These are phyloP conservation scores for Chlamydomonas incerta DNA, from an alignment of 139 green algal genomes.

Conservation along the genomic window DNA sequence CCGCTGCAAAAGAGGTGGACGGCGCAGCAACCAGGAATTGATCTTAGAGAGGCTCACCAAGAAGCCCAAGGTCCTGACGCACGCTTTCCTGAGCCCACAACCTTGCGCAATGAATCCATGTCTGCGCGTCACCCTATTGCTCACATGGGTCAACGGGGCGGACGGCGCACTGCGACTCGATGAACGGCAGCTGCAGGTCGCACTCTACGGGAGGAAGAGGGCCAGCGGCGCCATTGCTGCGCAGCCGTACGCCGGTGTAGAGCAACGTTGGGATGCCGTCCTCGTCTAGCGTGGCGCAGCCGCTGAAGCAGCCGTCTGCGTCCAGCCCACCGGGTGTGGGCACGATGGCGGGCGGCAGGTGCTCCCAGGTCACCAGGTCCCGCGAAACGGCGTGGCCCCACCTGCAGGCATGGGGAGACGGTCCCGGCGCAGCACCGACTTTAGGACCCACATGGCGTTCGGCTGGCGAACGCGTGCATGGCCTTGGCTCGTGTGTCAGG, in stretches of 20 bases:
- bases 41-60: too few species aligned
- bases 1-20: conserved; percentile 52
- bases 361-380: conserved; percentile 78
- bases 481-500: too few species aligned
- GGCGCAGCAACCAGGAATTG: too few species aligned
- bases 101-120: too few species aligned
- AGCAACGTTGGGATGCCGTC: conserved; percentile 48
- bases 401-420: too few species aligned
- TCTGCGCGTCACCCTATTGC: too few species aligned
- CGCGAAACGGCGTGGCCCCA: conserved; percentile 76
- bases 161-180: conserved; percentile 84
- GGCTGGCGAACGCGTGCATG: too few species aligned
- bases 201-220: conserved; percentile 61
- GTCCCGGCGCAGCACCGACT: conserved; percentile 49
- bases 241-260: conserved; percentile 82
- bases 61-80: too few species aligned
- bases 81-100: too few species aligned
- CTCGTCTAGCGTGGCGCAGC: conserved; percentile 63
- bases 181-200: conserved; percentile 80
- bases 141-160: conserved; percentile 50
- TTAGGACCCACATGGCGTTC: too few species aligned
- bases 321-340: conserved; percentile 69
- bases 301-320: conserved; percentile 71
- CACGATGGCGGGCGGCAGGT: conserved; percentile 73
- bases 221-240: conserved; percentile 65